Evolutionary conservation across 257 asterid species (phyloP), one percentile per base, ranked within the genome.

Genomic region (Marsdenia floribunda): DNA sequence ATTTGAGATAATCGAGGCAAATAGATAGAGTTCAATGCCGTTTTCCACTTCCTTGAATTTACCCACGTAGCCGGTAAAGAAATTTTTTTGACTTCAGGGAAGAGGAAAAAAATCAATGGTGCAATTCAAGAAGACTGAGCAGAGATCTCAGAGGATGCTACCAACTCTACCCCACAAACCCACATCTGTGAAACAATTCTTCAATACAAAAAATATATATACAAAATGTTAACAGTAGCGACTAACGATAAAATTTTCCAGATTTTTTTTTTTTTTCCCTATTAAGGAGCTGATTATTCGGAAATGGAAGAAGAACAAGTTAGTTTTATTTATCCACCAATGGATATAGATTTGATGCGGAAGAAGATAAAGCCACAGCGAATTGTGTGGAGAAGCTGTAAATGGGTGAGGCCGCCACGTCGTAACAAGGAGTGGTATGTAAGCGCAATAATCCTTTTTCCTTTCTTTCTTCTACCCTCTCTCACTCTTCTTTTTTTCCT

Each of bases 1-100:
- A 24, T 47, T 81, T 69, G 63, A 84, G 81, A 61, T 79, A 78
- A 81, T 72, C 85, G 85, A 86, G 91, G 86, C 80, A 38, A 89
- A 70, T 76, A 89, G 96, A 88, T 86, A 90, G 73, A 82, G 53
- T 59, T 49, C 16, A 63, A 47, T 29, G 54, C 19, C 64, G 14
- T 50, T 44, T 18, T 64, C 42, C 50, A 11, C 35, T n/a, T 8
- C 26, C 15, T 55, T 15, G 46, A 69, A 47, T 69, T 69, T 70
- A 26, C 22, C 3, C 13, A 9, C 18, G 13, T 13, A 16, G 7
- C 22, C 12, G 49, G 6, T 13, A 50, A 8, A 11, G 24, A 58
- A 57, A 9, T 12, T 73, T 58, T 33, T 40, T 26, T n/a, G 9
- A 13, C 58, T 44, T 44, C 12, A 70, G 3, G 14, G 58, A 77